Evolutionary conservation across 805 yeast genomes (phyloP), one percentile per base, ranked within the genome.

Genomic region (Hyphopichia homilentoma): DNA sequence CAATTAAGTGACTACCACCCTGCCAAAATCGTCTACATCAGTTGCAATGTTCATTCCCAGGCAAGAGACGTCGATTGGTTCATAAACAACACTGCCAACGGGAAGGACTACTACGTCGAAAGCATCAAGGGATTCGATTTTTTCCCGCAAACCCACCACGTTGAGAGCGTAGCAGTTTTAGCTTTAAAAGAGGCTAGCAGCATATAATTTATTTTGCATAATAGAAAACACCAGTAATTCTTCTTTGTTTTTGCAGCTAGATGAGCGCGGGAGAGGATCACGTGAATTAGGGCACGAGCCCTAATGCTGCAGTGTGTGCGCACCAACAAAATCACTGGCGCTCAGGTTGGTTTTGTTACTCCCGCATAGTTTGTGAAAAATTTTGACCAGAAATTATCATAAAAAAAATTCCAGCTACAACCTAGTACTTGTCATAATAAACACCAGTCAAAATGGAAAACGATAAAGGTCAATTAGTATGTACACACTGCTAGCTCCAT

Each of bases 391-490:
- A n/a, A n/a, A 24, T 16, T 18, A 27, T 27, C 13, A 20, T 11
- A 20, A 20, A 20, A 20, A 20, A 20, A 8, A 11, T 20, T 8
- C 22, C 11, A 20, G 22, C 11, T 20, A 20, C 12, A 24, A 17
- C 7, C 22, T 23, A n/a, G 36, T 40, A 40, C 48, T 40, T 39
- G 29, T 30, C 24, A 24, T 14, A 9, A 26, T 32, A 30, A 32
- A 35, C 31, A 35, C 32, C 58, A 62, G 64, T 55, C 84, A 87
- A 73, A 66, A 90, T 90, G 98, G 97, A 90, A 84, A 90, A 93
- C 98, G 97, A 93, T 73, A 88, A 86, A 80, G 97, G 98, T 75
- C 95, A 88, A 81, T 82, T 88, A 77, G 97, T 87, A 85, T 73
- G 96, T 86, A 56, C 31, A 33, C 28, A 38, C n/a, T n/a, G n/a